phyloP scores from a whole-genome alignment of 768 basidiomycete genomes.

The Roridomyces roridus region DNA sequence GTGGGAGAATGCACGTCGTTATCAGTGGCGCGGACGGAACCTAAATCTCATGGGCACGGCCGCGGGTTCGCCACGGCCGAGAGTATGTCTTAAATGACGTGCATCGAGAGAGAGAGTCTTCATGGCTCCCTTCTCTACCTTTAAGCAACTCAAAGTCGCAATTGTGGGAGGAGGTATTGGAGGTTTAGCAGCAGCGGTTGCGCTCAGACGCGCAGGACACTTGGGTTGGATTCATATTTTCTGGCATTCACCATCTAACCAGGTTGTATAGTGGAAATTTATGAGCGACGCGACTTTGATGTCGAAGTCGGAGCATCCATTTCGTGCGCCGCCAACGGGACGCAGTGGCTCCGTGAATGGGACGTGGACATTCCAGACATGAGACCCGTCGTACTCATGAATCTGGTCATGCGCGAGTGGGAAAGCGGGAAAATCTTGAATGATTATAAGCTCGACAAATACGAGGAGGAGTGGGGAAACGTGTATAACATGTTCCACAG shows the following conservation, averaged over 20 bases:
- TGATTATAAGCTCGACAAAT: constrained; percentile 35
- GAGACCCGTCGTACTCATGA: constrained; percentile 37
- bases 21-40: not conserved
- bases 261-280: constrained; percentile 30
- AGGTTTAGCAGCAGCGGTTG: constrained; percentile 35
- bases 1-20: not conserved
- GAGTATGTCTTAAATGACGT: not conserved
- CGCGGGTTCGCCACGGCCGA: constrained; percentile 8
- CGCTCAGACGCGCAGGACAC: constrained; percentile 39
- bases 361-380: constrained; percentile 36
- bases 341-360: constrained; percentile 41
- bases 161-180: constrained; percentile 34
- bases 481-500: constrained; percentile 40
- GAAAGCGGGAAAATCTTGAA: constrained; percentile 37
- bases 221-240: not conserved
- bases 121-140: constrained; percentile 5
- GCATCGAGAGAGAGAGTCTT: too few relatives aligned
- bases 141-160: constrained; percentile 28
- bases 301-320: constrained; percentile 41
- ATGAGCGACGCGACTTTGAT: constrained; percentile 36
- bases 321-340: constrained; percentile 40
- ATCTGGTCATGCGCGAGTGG: constrained; percentile 42
- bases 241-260: not conserved
- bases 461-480: constrained; percentile 37
- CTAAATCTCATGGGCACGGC: constrained; percentile 4